Base-by-base conservation (phyloP, 805 yeast genomes). In the Pichia phayaonensis region DNA sequence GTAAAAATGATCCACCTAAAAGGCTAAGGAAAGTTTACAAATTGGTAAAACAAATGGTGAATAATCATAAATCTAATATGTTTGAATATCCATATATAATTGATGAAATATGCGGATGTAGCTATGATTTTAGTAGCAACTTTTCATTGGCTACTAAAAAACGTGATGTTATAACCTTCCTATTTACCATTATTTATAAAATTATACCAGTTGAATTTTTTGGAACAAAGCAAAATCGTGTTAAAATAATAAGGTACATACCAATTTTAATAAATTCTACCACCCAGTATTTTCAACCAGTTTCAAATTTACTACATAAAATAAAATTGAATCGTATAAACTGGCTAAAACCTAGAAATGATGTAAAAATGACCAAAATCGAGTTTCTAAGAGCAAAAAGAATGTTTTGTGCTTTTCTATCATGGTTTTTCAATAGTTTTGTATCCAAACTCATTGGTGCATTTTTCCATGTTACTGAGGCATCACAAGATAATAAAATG, bases 401-500 rank as follows among this genome's bases (percentile, higher is more conserved):
- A 0, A 56, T 76, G 18, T 61, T 81, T 13, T 49, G 56, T 2
- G 55, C 59, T 2, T 79, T 86, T 45, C 26, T 85, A 1, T 45
- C 47, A 1, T 90, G 96, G 96, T 45, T 84, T 2, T 76, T 84
- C 40, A 54, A 64, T 0, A 40, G 36, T 0, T 72, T 81, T 46
- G 55, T 86, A 0, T 67, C 75, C 8, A 71, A 68, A 18, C 52
- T 86, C 1, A 56, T 86, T 0, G 63, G 70, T 0, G 63, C 76
- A 0, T 79, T 77, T 58, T 90, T 88, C 68, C 83, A 86, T 60
- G 81, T 84, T 6, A 83, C 94, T 0, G 85, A 82, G 45, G 64
- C 71, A 1, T 75, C 79, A 11, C 70, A 63, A 20, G 61, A 69
- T 0, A 65, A 61, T 11, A 65, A 66, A 4, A 51, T 79, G 0